Base-by-base conservation (phyloP, 1,284 basidiomycete species). In the Cutaneotrichosporon dermatis region DNA sequence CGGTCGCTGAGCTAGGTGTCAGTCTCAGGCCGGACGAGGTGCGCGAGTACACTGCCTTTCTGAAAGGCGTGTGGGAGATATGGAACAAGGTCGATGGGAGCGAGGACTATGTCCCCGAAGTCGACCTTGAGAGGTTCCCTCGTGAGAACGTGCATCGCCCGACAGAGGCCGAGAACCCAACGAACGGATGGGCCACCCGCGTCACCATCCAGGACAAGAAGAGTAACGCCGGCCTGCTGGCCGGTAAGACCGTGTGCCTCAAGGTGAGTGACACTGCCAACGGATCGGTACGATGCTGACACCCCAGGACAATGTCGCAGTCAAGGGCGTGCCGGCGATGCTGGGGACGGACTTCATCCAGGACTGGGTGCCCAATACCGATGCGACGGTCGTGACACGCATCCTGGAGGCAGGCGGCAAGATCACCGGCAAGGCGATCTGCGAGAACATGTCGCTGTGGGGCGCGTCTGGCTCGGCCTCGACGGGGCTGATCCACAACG, bases 331-430 rank as follows among this genome's bases (percentile, higher is more conserved):
- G 3, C 71, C 71, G 0, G 61, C 67, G 6, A 60, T 71, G 11
- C 63, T 73, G 12, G 71, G 71, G 4, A 73, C 71, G 4, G 59
- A 71, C 58, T 66, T 64, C 9, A 63, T 73, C 53, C 36, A 40
- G n/a, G 65, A 67, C 51, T 70, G 69, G 69, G 50, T 35, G 3
- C 69, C 69, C 11, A 59, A 73, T 41, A 73, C 75, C 36, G 81
- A 82, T 64, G 81, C 81, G 8, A 82, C 79, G 1, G 72, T 81
- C 1, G 73, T 81, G 4, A 82, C 79, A 4, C 77, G 82, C 16
- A 73, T 82, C n/a, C 76, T 83, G 2, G 77, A 80, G 60, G 72
- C 78, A 1, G 82, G 81, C 9, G 82, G 78, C 42, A 69, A 59
- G 55, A 77, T 81, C 46, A 59, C 69, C 9, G 80, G 81, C 10